A percentile compares a stretch with the other conserved stretches of the same genome.
phyloP scores from a whole-genome alignment of 331 rosid genomes.

The Quercus tomentella region DNA sequence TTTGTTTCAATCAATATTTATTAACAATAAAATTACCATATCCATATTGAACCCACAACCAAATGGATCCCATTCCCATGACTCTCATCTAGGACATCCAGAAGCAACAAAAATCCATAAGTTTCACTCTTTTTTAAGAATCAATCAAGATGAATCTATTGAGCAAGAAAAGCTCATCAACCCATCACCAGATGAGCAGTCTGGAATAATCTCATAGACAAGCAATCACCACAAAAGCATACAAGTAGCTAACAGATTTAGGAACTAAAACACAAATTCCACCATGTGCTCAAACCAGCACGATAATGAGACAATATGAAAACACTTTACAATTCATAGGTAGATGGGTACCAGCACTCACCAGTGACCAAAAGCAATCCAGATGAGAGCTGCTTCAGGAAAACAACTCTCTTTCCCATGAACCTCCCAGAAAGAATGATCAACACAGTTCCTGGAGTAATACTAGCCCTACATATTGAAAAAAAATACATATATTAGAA shows the following conservation, averaged over 20 bases:
- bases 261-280: neutral
- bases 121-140: neutral
- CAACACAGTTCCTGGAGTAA: slow-evolving; percentile 56
- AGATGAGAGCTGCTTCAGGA: slow-evolving; percentile 59
- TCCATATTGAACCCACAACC: too few species aligned
- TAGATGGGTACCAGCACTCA: slow-evolving; percentile 4
- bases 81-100: too few species aligned
- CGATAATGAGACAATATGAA: neutral
- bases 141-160: neutral
- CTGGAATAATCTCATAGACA: neutral
- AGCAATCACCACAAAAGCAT: too few species aligned
- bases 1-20: neutral
- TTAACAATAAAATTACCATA: neutral
- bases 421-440: slow-evolving; percentile 69
- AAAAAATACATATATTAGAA: neutral
- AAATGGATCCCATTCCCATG: neutral
- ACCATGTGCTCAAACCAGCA: neutral
- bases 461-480: slow-evolving; percentile 36
- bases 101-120: neutral
- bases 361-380: slow-evolving; percentile 74
- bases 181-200: neutral
- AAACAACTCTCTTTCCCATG: slow-evolving; percentile 68
- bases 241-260: neutral
- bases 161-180: neutral
- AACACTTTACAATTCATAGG: neutral